phyloP scores from a whole-genome alignment of 768 basidiomycete species.

The Sporobolomyces phaffii region DNA sequence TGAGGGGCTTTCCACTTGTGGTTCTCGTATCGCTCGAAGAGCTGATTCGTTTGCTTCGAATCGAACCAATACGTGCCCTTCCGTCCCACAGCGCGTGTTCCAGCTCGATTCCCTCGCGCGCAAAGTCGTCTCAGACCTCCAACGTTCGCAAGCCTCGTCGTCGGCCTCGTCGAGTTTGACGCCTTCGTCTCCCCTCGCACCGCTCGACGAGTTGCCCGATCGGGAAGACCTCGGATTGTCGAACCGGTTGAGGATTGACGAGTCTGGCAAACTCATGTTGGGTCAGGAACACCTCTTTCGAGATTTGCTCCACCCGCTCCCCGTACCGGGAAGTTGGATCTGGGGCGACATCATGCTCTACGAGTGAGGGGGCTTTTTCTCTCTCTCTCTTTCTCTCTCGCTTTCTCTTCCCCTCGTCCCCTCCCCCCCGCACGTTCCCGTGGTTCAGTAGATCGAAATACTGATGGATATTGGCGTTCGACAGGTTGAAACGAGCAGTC shows the following conservation, averaged over 20 bases:
- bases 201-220: background rate
- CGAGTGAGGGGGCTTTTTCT: conserved; percentile 19
- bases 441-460: too few species aligned
- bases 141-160: background rate
- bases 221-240: conserved; percentile 30
- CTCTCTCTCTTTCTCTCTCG: background rate
- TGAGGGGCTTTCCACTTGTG: background rate
- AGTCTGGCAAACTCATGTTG: conserved; percentile 23
- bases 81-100: conserved; percentile 26
- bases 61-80: too few species aligned
- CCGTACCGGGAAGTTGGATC: conserved; percentile 35
- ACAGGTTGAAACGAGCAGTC: conserved; percentile 14
- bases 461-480: too few species aligned
- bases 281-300: conserved; percentile 38
- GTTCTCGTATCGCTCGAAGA: too few species aligned
- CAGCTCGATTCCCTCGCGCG: conserved; percentile 33
- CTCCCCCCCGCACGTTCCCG: too few species aligned
- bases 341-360: conserved; percentile 38
- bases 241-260: conserved; percentile 29
- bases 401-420: background rate
- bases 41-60: too few species aligned
- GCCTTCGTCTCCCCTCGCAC: background rate
- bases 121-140: conserved; percentile 36
- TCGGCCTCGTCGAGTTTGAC: background rate
- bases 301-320: conserved; percentile 35